phyloP scores from a whole-genome alignment of 441 rosid species.

The Euphorbia corollata region DNA sequence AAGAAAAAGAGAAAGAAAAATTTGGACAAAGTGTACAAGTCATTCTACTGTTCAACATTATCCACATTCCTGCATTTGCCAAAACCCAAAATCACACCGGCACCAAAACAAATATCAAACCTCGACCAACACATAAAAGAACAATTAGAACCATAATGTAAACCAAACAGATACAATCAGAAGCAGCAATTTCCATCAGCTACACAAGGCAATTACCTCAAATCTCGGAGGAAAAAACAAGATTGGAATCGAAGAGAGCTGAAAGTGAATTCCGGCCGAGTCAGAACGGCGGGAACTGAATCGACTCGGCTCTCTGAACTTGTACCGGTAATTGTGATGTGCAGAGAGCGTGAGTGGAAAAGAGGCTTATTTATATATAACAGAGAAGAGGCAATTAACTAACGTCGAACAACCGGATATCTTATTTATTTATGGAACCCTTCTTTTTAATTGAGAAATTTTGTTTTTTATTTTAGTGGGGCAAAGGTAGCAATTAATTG shows the following conservation, averaged over 20 bases:
- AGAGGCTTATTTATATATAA: slow-evolving; percentile 5
- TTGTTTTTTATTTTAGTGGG: neutral
- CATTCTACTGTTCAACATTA: neutral
- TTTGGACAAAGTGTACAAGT: neutral
- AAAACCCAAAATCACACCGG: slow-evolving; percentile 16
- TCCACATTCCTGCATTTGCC: slow-evolving; percentile 20
- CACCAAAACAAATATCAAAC: neutral
- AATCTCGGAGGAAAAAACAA: slow-evolving; percentile 10
- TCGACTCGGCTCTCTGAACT: slow-evolving; percentile 14
- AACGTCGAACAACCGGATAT: slow-evolving; percentile 17
- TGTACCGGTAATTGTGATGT: slow-evolving; percentile 12
- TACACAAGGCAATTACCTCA: slow-evolving; percentile 20
- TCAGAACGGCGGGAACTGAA: slow-evolving; percentile 20
- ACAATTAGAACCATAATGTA: slow-evolving; percentile 14
- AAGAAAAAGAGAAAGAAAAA: neutral
- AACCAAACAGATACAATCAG: slow-evolving; percentile 1
- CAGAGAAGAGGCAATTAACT: neutral
- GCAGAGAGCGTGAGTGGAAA: neutral
- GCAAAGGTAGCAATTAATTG: neutral
- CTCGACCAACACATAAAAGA: slow-evolving; percentile 3
- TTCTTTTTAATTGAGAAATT: neutral
- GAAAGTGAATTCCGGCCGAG: slow-evolving; percentile 11
- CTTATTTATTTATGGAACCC: neutral
- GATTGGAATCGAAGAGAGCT: slow-evolving; percentile 7
- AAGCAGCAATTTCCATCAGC: neutral